Conservation (phyloP, 2,329 filamentous ascomycete genomes). For the Aspergillus niger region DNA sequence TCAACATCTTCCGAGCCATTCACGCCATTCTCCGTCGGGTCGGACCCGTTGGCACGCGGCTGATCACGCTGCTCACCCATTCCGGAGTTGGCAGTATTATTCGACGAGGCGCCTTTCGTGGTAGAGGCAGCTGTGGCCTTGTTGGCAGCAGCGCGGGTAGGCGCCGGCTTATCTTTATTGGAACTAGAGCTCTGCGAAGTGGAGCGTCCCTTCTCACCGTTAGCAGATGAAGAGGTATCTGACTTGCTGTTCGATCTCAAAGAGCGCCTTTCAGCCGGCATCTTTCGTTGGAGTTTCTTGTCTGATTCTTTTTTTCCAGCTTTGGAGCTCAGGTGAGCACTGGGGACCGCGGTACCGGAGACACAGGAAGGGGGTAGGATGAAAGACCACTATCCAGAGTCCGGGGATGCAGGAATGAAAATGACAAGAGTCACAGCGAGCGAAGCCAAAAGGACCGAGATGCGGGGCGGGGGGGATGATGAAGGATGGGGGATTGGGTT, state of each 20-base stretch:
- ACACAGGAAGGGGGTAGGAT: constrained; percentile 30
- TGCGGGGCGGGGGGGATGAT: constrained; percentile 27
- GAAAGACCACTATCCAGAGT: constrained; percentile 20
- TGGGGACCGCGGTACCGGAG: constrained; percentile 30
- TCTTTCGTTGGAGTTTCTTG: constrained; percentile 40
- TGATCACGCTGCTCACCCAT: constrained; percentile 74
- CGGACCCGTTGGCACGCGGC: constrained; percentile 66
- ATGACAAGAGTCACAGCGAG: constrained; percentile 13
- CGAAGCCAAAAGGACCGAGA: constrained; percentile 20
- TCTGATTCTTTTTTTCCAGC: constrained; percentile 21
- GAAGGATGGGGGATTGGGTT: constrained; percentile 13
- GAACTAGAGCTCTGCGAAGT: constrained; percentile 47
- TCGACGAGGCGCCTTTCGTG: constrained; percentile 39
- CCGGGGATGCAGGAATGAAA: constrained; percentile 15
- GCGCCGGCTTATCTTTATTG: constrained; percentile 49
- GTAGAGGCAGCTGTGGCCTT: constrained; percentile 37
- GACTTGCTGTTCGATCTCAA: constrained; percentile 51
- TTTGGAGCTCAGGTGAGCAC: constrained; percentile 35
- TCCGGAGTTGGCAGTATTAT: constrained; percentile 38
- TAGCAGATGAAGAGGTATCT: constrained; percentile 49
- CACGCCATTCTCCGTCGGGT: constrained; percentile 68
- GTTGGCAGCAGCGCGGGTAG: constrained; percentile 45
- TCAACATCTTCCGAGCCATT: constrained; percentile 69
- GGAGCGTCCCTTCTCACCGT: constrained; percentile 49
- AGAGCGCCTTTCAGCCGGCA: constrained; percentile 51